phyloP scores from a whole-genome alignment of 1,139 yeast species.

The Groenewaldozyma auringiensis region DNA sequence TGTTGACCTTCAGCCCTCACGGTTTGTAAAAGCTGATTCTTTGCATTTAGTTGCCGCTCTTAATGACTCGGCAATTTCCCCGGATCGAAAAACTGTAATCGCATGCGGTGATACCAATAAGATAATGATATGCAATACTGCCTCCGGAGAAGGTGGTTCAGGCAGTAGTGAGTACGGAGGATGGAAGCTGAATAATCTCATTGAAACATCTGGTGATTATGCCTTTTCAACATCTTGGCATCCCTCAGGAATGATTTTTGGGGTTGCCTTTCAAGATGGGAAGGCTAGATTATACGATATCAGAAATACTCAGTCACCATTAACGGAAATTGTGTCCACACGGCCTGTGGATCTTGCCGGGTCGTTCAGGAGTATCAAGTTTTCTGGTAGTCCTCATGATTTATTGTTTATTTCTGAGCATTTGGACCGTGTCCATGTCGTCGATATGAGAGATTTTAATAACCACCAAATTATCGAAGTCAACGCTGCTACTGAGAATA shows the following conservation, averaged over 20 bases:
- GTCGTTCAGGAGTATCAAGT: conserved; percentile 60
- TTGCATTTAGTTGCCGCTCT: conserved; percentile 45
- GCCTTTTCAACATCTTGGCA: conserved; percentile 83
- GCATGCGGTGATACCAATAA: conserved; percentile 55
- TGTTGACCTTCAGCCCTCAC: conserved; percentile 49
- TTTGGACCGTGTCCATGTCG: conserved; percentile 74
- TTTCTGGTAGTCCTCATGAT: conserved; percentile 67
- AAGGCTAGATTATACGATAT: conserved; percentile 67
- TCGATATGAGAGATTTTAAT: conserved; percentile 64
- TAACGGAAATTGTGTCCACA: conserved; percentile 34
- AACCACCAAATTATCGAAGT: conserved; percentile 62
- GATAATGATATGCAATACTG: conserved; percentile 41
- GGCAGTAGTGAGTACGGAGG: conserved; percentile 19
- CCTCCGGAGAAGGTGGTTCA: conserved; percentile 2
- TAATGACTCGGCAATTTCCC: conserved; percentile 54
- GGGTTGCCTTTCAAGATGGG: conserved; percentile 84
- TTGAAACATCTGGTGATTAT: conserved; percentile 57
- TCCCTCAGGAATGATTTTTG: conserved; percentile 61
- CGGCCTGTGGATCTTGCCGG: conserved; percentile 36
- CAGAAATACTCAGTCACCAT: conserved; percentile 42
- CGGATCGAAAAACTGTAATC: conserved; percentile 46
- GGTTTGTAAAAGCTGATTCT: conserved; percentile 35
- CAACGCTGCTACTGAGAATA: conserved; percentile 3
- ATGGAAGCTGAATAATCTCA: conserved; percentile 27
- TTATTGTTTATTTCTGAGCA: conserved; percentile 73